Percentiles rank a stretch among this genome's conserved stretches.
These are phyloP conservation scores for Suillus plorans DNA, from an alignment of 768 basidiomycete genomes.

Conservation along the genomic window DNA sequence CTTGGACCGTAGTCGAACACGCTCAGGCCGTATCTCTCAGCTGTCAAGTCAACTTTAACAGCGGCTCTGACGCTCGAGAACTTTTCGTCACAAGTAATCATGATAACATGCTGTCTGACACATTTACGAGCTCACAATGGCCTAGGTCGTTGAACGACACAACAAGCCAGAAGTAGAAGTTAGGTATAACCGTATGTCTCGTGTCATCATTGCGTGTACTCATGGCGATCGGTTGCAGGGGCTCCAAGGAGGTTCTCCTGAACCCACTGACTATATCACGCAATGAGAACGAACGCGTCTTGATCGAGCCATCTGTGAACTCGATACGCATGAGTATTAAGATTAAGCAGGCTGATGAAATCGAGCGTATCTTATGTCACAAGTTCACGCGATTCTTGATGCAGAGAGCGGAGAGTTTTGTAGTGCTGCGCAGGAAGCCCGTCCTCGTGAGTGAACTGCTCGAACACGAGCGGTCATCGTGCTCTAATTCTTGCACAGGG, in stretches of 20 bases:
- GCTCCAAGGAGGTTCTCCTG: constrained; percentile 91
- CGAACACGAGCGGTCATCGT: constrained; percentile 11
- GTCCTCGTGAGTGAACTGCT: constrained; percentile 59
- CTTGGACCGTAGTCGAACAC: constrained; percentile 75
- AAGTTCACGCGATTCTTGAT: constrained; percentile 99
- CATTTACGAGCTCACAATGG: constrained; percentile 17
- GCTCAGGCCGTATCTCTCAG: constrained; percentile 91
- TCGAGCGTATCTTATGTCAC: constrained; percentile 94
- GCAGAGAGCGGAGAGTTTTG: constrained; percentile 96
- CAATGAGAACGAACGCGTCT: constrained; percentile 94
- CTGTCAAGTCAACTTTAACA: constrained; percentile 95
- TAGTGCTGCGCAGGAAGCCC: constrained; percentile 93
- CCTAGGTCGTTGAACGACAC: constrained; percentile 91
- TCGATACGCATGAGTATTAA: constrained; percentile 95
- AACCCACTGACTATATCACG: constrained; percentile 93
- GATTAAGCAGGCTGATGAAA: constrained; percentile 99
- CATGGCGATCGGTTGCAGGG: constrained; percentile 42
- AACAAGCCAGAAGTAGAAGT: constrained; percentile 97
- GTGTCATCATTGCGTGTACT: constrained; percentile 2
- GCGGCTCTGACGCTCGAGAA: constrained; percentile 96
- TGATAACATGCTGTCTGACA: constrained; percentile 8
- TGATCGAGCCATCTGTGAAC: constrained; percentile 97
- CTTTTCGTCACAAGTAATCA: constrained; percentile 89
- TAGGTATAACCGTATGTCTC: constrained; percentile 45
- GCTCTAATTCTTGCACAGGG: constrained; percentile 54